phyloP scores from a whole-genome alignment of 1,139 yeast species.

The Pneumocystis carinii region DNA sequence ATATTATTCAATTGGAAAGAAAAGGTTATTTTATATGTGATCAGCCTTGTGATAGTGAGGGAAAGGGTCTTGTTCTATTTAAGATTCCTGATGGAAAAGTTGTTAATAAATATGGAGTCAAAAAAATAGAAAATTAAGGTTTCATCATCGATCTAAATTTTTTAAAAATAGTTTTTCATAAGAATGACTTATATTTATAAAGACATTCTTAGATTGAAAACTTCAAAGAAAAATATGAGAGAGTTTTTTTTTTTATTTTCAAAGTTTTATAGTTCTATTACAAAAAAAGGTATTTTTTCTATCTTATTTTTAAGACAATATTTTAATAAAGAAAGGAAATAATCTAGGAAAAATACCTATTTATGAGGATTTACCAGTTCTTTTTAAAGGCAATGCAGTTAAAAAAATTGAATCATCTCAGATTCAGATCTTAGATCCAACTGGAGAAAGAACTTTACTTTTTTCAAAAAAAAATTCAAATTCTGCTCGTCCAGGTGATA shows the following conservation, averaged over 20 bases:
- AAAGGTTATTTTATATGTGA: conserved; percentile 91
- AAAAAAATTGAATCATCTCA: not conserved
- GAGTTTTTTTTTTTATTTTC: not conserved
- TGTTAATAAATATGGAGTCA: conserved; percentile 70
- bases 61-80: conserved; percentile 54
- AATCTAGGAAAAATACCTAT: not conserved
- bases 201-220: not conserved
- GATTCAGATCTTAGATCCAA: conserved; percentile 3
- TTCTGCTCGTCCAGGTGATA: conserved; percentile 10
- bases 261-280: not conserved
- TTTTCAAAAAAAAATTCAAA: conserved; percentile 5
- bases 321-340: not conserved
- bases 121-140: conserved; percentile 20
- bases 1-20: conserved; percentile 87
- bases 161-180: not conserved
- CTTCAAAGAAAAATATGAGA: not conserved
- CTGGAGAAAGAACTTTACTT: conserved; percentile 5
- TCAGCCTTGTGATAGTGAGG: conserved; percentile 36
- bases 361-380: not conserved
- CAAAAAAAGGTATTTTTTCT: not conserved
- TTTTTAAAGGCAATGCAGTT: not conserved
- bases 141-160: not conserved
- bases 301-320: not conserved
- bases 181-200: not conserved
- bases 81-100: conserved; percentile 95